These are phyloP conservation scores for Penicillium cinerascens DNA, from an alignment of 495 filamentous ascomycete genomes.

Conservation along the genomic window DNA sequence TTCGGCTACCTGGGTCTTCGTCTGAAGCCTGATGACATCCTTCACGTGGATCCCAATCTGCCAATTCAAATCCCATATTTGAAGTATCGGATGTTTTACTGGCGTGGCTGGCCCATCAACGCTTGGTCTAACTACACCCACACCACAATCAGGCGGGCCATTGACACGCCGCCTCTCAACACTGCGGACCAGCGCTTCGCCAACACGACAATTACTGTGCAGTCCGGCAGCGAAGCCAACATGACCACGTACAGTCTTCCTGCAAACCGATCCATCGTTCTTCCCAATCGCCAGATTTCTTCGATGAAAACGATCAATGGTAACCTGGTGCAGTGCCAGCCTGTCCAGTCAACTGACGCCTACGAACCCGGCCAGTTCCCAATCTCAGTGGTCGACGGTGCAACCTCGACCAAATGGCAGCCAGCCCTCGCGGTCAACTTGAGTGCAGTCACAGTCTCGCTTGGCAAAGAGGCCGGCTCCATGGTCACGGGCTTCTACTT, in stretches of 20 bases:
- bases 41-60: constrained; percentile 57
- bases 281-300: constrained; percentile 57
- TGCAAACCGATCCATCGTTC: constrained; percentile 47
- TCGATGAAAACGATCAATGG: constrained; percentile 45
- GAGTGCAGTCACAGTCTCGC: constrained; percentile 45
- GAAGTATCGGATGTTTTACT: constrained; percentile 66
- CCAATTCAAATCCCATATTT: constrained; percentile 61
- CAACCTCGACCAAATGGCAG: constrained; percentile 69
- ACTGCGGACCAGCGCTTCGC: constrained; percentile 47
- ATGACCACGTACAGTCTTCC: constrained; percentile 46
- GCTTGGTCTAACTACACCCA: constrained; percentile 63
- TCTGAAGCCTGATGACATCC: constrained; percentile 45
- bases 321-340: constrained; percentile 67
- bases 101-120: constrained; percentile 61
- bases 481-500: constrained; percentile 55
- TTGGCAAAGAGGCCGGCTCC: constrained; percentile 41
- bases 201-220: constrained; percentile 50
- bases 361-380: constrained; percentile 71
- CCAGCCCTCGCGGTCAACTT: constrained; percentile 49
- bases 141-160: constrained; percentile 55
- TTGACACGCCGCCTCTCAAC: constrained; percentile 24
- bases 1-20: constrained; percentile 62
- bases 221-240: constrained; percentile 37
- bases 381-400: constrained; percentile 65
- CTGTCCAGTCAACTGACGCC: constrained; percentile 43